phyloP scores from a whole-genome alignment of 164 flowering plant species.

The Sextonia rubra region DNA sequence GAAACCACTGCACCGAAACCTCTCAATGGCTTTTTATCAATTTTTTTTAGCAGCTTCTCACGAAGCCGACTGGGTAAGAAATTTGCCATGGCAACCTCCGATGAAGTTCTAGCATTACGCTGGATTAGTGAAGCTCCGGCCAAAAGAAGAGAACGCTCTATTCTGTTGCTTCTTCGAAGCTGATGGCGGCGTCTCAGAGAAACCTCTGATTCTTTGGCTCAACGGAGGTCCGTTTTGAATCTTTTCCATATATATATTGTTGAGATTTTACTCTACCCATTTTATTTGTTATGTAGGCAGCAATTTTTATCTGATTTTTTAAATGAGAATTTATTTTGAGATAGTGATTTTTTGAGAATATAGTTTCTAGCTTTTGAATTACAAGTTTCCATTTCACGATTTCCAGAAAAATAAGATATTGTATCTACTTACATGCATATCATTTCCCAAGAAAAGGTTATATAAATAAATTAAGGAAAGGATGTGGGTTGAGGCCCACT shows the following conservation, averaged over 20 bases:
- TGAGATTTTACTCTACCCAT: background rate
- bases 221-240: constrained; percentile 68
- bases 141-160: constrained; percentile 34
- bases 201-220: constrained; percentile 61
- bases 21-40: no score
- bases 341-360: background rate
- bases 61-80: constrained; percentile 36
- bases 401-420: no score
- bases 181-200: constrained; percentile 13
- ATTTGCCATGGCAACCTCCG: constrained; percentile 52
- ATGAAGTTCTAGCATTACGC: constrained; percentile 49
- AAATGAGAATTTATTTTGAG: background rate
- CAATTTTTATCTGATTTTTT: background rate
- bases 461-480: no score
- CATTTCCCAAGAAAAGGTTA: no score
- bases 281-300: background rate
- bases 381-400: no score
- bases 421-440: no score
- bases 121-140: constrained; percentile 43
- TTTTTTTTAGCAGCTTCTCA: background rate
- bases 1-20: no score
- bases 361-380: background rate
- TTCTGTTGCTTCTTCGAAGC: constrained; percentile 68
- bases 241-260: no score
- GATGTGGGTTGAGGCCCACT: no score